Percentiles rank a stretch among this genome's conserved stretches.
phyloP scores from a whole-genome alignment of 176 grass and related monocot species.

The Oryza glumipatula region DNA sequence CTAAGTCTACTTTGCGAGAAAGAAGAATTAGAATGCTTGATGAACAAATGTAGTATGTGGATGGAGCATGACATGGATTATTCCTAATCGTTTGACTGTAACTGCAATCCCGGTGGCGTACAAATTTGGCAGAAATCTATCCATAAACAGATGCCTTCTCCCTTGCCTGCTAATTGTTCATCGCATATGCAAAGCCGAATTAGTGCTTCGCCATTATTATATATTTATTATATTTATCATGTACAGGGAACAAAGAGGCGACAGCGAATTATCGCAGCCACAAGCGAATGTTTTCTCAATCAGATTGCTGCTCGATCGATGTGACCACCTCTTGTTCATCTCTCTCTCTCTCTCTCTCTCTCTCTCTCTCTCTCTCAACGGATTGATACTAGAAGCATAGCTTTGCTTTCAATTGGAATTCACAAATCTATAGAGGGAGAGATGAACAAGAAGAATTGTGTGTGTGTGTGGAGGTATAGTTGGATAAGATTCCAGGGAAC shows the following conservation, averaged over 20 bases:
- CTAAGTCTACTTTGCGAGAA: background rate
- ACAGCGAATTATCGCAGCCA: conserved; percentile 51
- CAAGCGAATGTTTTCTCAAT: conserved; percentile 44
- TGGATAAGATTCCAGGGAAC: conserved; percentile 70
- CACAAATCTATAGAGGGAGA: background rate
- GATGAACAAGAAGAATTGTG: background rate
- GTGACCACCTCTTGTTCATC: conserved; percentile 32
- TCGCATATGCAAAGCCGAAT: conserved; percentile 44
- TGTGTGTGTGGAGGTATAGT: conserved; percentile 36
- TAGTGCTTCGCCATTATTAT: conserved; percentile 7
- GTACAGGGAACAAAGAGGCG: conserved; percentile 19
- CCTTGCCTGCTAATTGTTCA: conserved; percentile 1
- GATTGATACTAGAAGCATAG: too few species aligned
- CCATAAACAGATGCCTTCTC: conserved; percentile 44
- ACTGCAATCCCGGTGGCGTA: conserved; percentile 24
- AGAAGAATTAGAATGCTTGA: background rate
- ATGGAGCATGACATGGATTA: conserved; percentile 42
- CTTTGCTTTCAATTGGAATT: too few species aligned
- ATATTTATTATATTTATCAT: background rate
- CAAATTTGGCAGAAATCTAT: conserved; percentile 8
- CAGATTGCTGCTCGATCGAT: background rate
- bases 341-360: background rate
- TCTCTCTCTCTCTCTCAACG: background rate
- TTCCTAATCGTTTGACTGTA: conserved; percentile 51
- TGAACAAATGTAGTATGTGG: background rate